Evolutionary conservation across 305 asterid species (phyloP), one percentile per base, ranked within the genome.

Genomic region (Nicotiana rustica): DNA sequence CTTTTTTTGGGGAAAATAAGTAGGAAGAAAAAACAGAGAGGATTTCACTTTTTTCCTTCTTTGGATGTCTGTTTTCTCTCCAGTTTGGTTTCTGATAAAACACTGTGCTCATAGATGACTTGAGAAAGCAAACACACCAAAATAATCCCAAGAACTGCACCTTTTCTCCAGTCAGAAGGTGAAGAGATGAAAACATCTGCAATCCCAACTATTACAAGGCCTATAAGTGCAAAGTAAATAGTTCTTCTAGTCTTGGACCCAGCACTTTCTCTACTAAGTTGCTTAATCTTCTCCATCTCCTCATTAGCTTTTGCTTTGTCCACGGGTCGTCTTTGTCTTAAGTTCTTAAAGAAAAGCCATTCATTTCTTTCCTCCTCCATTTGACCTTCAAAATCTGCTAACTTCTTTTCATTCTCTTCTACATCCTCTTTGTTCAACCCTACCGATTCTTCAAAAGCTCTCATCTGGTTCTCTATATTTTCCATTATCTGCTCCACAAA

Each of bases 81-180:
- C 79, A 73, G 77, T 35, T 83, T 86, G 66, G 88, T 81, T 79
- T 87, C 90, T 78, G 91, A 90, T 55, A 88, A 65, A 83, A 92
- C 64, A 79, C 86, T 90, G 79, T 94, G 98, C 86, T 94, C 98
- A 49, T 94, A 93, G 84, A 90, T 38, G 82, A 94, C 73, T 85
- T 96, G 99, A 69, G 96, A 84, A 82, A 91, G 38, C 90, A 96
- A 89, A 67, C 99, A 97, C 38, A 92, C 92, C 84, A 96, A 88
- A 87, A 96, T 86, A 44, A 86, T 91, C 78, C 91, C 99, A 18
- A 96, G 94, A 85, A 94, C 80, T 36, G 90, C 90, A 66, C 85
- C 89, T 88, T 93, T 95, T 82, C 84, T 83, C 98, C 92, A 94
- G 85, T 93, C 91, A 3, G 87, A 82, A 5, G 88, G 67, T 1